These are phyloP conservation scores for Rubia peregrina DNA, from an alignment of 305 asterid genomes.

Conservation along the genomic window DNA sequence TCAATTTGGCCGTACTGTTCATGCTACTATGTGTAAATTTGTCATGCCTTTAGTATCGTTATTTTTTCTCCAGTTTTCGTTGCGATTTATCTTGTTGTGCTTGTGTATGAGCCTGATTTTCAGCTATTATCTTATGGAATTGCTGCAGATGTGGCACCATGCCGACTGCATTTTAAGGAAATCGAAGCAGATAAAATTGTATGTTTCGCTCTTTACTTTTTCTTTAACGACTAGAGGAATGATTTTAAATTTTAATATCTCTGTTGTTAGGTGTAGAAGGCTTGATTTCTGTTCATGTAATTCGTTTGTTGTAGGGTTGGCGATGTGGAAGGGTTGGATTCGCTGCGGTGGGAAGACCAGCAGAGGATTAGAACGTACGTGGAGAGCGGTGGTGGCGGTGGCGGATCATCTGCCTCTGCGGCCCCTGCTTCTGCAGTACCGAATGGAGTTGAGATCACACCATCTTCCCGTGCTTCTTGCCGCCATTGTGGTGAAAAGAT, in stretches of 20 bases:
- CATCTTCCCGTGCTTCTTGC: slow-evolving; percentile 84
- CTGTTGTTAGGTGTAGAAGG: slow-evolving; percentile 3
- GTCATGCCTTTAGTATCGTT: neutral
- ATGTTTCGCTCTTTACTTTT: slow-evolving; percentile 17
- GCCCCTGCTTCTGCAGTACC: slow-evolving; percentile 33
- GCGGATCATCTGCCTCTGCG: slow-evolving; percentile 30
- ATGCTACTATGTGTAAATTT: neutral
- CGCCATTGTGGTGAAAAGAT: slow-evolving; percentile 64
- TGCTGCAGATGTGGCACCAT: slow-evolving; percentile 93
- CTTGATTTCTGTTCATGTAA: neutral
- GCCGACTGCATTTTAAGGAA: slow-evolving; percentile 67
- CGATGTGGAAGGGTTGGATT: slow-evolving; percentile 87
- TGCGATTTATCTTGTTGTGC: neutral
- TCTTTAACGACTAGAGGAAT: neutral
- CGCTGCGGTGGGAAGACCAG: slow-evolving; percentile 95
- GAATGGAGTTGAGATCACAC: slow-evolving; percentile 58
- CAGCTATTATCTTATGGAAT: slow-evolving; percentile 18
- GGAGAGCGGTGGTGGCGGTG: slow-evolving; percentile 23
- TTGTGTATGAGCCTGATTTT: slow-evolving; percentile 20
- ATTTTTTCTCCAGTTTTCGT: neutral
- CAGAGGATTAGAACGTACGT: slow-evolving; percentile 66
- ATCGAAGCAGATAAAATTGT: slow-evolving; percentile 73
- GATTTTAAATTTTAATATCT: neutral
- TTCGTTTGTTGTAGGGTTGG: slow-evolving; percentile 41
- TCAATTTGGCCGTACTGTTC: neutral